Percentiles rank a stretch among this genome's conserved stretches.
phyloP scores from a whole-genome alignment of 768 basidiomycete species.

The Cytidiella melzeri region DNA sequence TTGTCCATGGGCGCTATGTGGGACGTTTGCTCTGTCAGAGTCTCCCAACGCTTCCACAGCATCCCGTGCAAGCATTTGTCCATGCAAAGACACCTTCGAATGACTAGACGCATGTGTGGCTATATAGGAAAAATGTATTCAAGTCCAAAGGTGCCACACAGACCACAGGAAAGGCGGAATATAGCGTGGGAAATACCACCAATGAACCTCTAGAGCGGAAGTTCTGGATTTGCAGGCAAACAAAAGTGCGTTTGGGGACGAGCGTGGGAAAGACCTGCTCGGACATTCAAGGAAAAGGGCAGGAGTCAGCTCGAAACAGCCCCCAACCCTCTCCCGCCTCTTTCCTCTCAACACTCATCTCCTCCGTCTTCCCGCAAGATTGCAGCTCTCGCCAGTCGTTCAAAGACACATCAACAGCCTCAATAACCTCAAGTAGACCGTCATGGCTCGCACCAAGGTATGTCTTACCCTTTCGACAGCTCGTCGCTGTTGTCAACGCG shows the following conservation, averaged over 20 bases:
- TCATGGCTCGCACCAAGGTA: conserved; percentile 90
- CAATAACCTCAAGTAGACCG: conserved; percentile 14
- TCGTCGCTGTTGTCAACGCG: conserved; percentile 21
- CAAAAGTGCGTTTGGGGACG: conserved; percentile 13
- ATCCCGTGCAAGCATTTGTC: background rate
- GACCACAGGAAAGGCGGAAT: background rate
- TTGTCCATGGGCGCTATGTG: background rate
- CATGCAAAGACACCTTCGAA: background rate
- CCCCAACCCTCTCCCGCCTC: conserved; percentile 17
- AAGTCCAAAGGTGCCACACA: background rate
- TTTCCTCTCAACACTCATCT: conserved; percentile 14
- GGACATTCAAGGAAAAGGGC: conserved; percentile 20
- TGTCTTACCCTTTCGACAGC: conserved; percentile 6
- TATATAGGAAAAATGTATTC: background rate
- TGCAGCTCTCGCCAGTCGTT: conserved; percentile 10
- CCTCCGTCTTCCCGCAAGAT: conserved; percentile 6
- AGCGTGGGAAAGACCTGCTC: conserved; percentile 24
- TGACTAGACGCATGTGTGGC: background rate
- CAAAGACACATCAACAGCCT: conserved; percentile 9
- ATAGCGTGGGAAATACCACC: background rate
- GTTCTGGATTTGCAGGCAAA: conserved; percentile 9
- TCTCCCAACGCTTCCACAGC: background rate
- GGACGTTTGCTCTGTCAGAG: background rate
- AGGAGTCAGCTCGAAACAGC: conserved; percentile 14
- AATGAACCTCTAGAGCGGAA: background rate